phyloP scores from a whole-genome alignment of 371 early-diverging fungal species.

The Mortierella sp. region DNA sequence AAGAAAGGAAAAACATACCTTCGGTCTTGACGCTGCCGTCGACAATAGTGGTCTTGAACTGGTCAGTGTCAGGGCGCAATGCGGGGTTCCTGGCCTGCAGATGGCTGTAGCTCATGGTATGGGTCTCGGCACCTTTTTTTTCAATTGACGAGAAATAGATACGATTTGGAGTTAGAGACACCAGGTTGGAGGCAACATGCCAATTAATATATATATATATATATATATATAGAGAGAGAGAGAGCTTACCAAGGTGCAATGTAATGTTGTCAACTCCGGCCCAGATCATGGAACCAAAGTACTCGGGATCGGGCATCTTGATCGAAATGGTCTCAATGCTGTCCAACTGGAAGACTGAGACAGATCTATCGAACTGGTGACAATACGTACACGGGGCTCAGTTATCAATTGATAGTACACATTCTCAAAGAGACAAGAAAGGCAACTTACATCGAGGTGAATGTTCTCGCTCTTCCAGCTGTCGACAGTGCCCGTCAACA shows the following conservation, averaged over 20 bases:
- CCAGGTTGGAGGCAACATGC: background rate
- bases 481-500: conserved; percentile 52
- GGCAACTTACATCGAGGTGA: conserved; percentile 30
- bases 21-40: conserved; percentile 42
- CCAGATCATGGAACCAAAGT: conserved; percentile 58
- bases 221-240: too few relatives aligned
- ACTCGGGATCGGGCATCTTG: conserved; percentile 38
- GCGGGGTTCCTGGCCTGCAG: conserved; percentile 30
- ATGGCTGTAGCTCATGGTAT: conserved; percentile 37
- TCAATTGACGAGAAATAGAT: background rate
- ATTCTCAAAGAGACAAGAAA: background rate
- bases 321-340: conserved; percentile 34
- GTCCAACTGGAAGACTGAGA: conserved; percentile 47
- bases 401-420: background rate
- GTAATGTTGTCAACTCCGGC: conserved; percentile 37
- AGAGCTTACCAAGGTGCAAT: conserved; percentile 30
- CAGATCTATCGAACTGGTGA: conserved; percentile 35
- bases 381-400: too few relatives aligned
- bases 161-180: background rate
- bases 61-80: conserved; percentile 31
- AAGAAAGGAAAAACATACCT: conserved; percentile 12
- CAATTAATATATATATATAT: too few relatives aligned
- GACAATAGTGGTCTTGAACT: conserved; percentile 47
- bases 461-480: conserved; percentile 46
- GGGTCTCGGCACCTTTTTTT: conserved; percentile 27